Evolutionary conservation across 1,284 basidiomycete species (phyloP), one percentile per base, ranked within the genome.

Genomic region (Xerocomus amazonicus): DNA sequence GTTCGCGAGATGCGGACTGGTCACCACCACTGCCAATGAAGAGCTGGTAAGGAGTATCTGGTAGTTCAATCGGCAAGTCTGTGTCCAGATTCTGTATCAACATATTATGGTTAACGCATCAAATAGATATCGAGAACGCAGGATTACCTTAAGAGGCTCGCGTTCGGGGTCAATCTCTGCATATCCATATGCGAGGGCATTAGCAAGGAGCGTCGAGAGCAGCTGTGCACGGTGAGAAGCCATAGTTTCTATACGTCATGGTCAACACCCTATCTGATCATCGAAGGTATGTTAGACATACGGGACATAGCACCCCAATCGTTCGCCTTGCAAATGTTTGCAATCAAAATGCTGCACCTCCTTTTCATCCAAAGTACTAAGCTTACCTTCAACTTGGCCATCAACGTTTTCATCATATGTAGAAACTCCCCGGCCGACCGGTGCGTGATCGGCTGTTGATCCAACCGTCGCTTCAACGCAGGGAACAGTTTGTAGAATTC

Each of bases 231-330:
- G 72, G 58, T 83, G 80, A 14, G 75, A 70, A 0, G 75, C 76
- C 58, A 84, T 70, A 8, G 75, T 82, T 67, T 83, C 81, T 84
- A 53, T 16, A 46, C 2, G 7, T 4, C 4, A 35, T 10, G 34
- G 6, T n/a, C 28, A 13, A 52, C 35, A 52, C 1, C 35, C 28
- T 19, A 13, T 43, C 28, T 17, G 27, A 39, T 26, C 38, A 36
- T 39, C 29, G 2, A 6, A 32, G 17, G 45, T 4, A 9, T 2
- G 6, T 14, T n/a, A 2, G 26, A 64, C 77, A 45, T 56, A 83
- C 81, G 79, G 45, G 79, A 79, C 36, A 83, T 65, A 3, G 81
- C 72, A 10, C 79, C 78, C 81, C 82, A 83, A 50, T 83, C 81
- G 39, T 83, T 83, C 0, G 75, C 75, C 81, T 81, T 39, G 7